Base-by-base conservation (phyloP, 192 early-diverging fungal genomes). In the Phycomyces nitens region DNA sequence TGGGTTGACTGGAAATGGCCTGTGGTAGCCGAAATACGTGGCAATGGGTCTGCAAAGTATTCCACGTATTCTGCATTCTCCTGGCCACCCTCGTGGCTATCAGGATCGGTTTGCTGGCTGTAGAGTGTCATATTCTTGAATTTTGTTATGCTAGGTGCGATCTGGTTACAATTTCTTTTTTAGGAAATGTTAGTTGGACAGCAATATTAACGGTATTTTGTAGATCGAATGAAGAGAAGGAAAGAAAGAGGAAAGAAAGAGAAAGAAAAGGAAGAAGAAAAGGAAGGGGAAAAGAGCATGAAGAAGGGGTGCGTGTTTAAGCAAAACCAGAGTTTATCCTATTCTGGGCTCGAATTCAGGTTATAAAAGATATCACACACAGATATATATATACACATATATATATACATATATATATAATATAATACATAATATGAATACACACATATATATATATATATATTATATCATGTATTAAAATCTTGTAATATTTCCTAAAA, bases 241-340 rank as follows among this genome's bases (percentile, higher is more conserved):
- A 47, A 18, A 47, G 44, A 47, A 11, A 47, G 44, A 6, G 44
- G 12, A 47, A 47, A 24, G 18, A n/a, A 47, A 47, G 44, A n/a
- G 44, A 47, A 18, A 47, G 44, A 47, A 11, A 47, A 18, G 12
- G 44, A 2, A 11, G 12, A 47, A 18, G 24, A 10, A 27, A 42
- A 16, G 42, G 27, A 52, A 43, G 14, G 57, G 20, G 12, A 58
- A 34, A 22, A 15, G 18, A n/a, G 22, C 39, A 21, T 23, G 18
- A 27, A 24, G 18, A 47, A 47, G 44, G 44, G 44, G 44, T 47
- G 44, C 44, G 44, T 47, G 44, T 18, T 47, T 47, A 47, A 47
- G 44, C 18, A 47, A 42, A 47, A n/a, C 12, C 44, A 47, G 12
- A 47, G 44, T 47, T 47, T 47, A 47, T 3, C 18, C 18, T 11